phyloP scores from a whole-genome alignment of 1,139 yeast genomes.

The Kodamaea suecica region DNA sequence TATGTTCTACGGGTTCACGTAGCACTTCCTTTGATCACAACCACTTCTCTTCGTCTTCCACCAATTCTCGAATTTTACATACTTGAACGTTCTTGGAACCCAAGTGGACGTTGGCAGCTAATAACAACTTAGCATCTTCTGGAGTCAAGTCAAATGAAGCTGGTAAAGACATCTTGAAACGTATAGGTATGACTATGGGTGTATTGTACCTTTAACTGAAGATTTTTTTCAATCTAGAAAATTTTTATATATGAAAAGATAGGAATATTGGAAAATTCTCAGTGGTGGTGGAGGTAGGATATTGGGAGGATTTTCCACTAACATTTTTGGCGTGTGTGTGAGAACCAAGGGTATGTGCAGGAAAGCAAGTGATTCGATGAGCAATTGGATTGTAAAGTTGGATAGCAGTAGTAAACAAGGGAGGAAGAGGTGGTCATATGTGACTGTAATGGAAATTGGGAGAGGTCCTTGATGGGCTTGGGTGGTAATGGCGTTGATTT shows the following conservation, averaged over 20 bases:
- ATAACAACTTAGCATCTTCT: slow-evolving; percentile 99
- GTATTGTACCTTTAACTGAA: slow-evolving; percentile 7
- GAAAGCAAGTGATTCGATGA: no score
- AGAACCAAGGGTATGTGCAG: no score
- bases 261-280: not conserved
- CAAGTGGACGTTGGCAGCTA: slow-evolving; percentile 99
- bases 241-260: slow-evolving; percentile 3
- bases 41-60: slow-evolving; percentile 6
- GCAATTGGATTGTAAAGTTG: no score
- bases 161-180: slow-evolving; percentile 68
- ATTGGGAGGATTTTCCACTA: no score
- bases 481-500: no score
- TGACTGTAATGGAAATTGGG: no score
- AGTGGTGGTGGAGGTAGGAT: not conserved
- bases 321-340: no score
- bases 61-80: slow-evolving; percentile 45
- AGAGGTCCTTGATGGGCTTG: no score
- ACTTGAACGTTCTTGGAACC: slow-evolving; percentile 99
- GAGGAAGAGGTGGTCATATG: no score
- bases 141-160: slow-evolving; percentile 91
- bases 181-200: slow-evolving; percentile 12
- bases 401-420: no score
- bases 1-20: not conserved
- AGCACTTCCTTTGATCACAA: slow-evolving; percentile 3
- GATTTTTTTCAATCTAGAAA: slow-evolving; percentile 8